Evolutionary conservation across 1,284 basidiomycete genomes (phyloP), one percentile per base, ranked within the genome.

Genomic region (Acaromyces ingoldii): DNA sequence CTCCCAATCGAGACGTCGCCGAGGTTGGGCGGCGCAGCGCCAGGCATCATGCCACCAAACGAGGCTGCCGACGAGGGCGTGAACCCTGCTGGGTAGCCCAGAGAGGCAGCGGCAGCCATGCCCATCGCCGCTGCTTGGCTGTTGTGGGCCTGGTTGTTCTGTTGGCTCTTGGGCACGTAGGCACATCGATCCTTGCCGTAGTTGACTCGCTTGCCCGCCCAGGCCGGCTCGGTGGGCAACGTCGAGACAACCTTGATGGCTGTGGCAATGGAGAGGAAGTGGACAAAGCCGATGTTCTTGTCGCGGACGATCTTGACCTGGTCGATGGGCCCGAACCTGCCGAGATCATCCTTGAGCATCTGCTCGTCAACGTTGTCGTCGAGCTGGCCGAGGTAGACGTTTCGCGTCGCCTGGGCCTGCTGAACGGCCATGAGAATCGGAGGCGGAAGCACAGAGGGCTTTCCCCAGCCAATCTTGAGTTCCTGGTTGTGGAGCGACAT

Each of bases 401-500:
- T 74, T 19, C 72, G 63, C 24, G 72, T 70, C 6, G 72, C 72
- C 48, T 72, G 65, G 31, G 62, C 62, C 50, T 72, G 67, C 53
- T 73, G 70, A n/a, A 74, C 72, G 13, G 70, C 70, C 63, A 70
- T 63, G 31, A 71, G 38, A 17, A 74, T 63, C n/a, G 59, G 60
- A 1, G 70, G 60, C 24, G 70, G 67, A 36, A 60, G 59, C 29
- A 61, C 62, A 15, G 64, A 65, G 9, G 70, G 69, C 59, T 72
- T 73, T 47, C 72, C 72, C 72, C 72, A 74, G n/a, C 72, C 72
- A 30, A 74, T 74, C 56, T 74, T 74, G 53, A 74, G 69, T 56
- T 74, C 70, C 40, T 71, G 68, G 43, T 62, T 64, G 54, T 70
- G 67, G 15, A 74, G 55, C 26, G 72, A 62, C 6, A 74, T 58